Percentiles rank a stretch among this genome's conserved stretches.
phyloP scores from a whole-genome alignment of 768 basidiomycete genomes.

The Chalciporus pseudorubinellus region DNA sequence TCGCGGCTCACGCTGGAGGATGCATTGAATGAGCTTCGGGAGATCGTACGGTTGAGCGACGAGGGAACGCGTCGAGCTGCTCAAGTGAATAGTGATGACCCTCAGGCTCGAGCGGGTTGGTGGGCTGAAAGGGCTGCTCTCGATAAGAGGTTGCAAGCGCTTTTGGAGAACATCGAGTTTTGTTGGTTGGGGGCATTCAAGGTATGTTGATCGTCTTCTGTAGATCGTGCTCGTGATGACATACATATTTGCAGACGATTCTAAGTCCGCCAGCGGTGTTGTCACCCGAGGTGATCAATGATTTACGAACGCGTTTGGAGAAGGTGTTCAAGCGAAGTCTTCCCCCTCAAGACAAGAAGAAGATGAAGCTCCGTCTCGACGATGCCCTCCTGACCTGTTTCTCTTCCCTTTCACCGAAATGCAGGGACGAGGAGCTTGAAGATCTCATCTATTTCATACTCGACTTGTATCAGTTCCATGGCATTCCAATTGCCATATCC shows the following conservation, averaged over 20 bases:
- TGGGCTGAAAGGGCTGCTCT: slow-evolving; percentile 79
- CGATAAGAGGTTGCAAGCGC: slow-evolving; percentile 69
- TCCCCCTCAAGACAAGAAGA: slow-evolving; percentile 58
- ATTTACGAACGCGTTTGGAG: slow-evolving; percentile 69
- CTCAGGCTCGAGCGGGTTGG: slow-evolving; percentile 70
- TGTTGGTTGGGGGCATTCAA: slow-evolving; percentile 99
- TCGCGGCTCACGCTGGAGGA: slow-evolving; percentile 71
- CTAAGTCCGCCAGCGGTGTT: slow-evolving; percentile 47
- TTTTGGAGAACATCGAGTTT: slow-evolving; percentile 86
- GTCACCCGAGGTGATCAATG: slow-evolving; percentile 45
- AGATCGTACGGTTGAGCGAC: slow-evolving; percentile 81
- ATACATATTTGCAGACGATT: slow-evolving; percentile 49
- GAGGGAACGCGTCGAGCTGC: slow-evolving; percentile 71
- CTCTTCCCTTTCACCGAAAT: slow-evolving; percentile 75
- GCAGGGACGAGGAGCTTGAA: slow-evolving; percentile 91
- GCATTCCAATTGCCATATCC: slow-evolving; percentile 81
- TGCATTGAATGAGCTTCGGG: slow-evolving; percentile 68
- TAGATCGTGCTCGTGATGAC: neutral
- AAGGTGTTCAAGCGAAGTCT: slow-evolving; percentile 69
- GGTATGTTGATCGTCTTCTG: slow-evolving; percentile 42
- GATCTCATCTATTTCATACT: slow-evolving; percentile 92
- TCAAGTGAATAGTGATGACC: slow-evolving; percentile 64
- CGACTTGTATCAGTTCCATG: slow-evolving; percentile 92
- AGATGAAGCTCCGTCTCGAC: slow-evolving; percentile 58
- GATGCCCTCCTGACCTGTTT: slow-evolving; percentile 83